Evolutionary conservation across 2,329 filamentous ascomycete species (phyloP), one percentile per base, ranked within the genome.

Genomic region (Ceratocystiopsis brevicomis): DNA sequence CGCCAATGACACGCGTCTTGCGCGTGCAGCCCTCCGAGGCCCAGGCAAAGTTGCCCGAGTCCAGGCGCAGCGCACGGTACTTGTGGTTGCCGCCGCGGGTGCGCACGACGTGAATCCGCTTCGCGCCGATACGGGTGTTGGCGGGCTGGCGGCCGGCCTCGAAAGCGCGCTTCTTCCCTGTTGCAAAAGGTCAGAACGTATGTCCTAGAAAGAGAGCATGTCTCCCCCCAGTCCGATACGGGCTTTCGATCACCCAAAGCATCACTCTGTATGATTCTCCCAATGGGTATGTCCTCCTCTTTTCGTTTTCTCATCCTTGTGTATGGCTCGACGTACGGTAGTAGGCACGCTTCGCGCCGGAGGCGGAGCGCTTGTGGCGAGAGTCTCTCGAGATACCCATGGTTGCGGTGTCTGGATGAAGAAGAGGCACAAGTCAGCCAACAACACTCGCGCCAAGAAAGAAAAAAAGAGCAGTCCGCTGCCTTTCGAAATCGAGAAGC

Each of bases 311-410:
- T 34, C 33, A 13, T 41, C 37, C 39, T 30, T 39, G 38, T 44
- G 12, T 6, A 15, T 5, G 38, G 63, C 59, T 63, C 43, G 51
- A 80, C 76, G 71, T 71, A 79, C 83, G 78, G 78, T 88, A 90
- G 72, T 79, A 81, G 71, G 82, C 75, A 67, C 82, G 80, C 82
- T 98, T 98, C 63, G 92, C 90, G 77, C 90, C 92, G 67, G 92
- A 83, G 68, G 88, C 87, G 70, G 86, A 87, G 73, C 90, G 87
- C 83, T 98, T 98, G 81, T 98, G 90, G 75, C 90, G 86, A 68
- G 86, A 94, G 74, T 96, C 88, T 75, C 90, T 84, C 71, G 88
- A 95, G 75, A 98, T 96, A 98, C 90, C 83, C 82, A 88, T 88
- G 73, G 79, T 83, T 30, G 25, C 25, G 81, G 78, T 70, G 71